phyloP scores from a whole-genome alignment of 306 rosid species.

The Dryas octopetala region DNA sequence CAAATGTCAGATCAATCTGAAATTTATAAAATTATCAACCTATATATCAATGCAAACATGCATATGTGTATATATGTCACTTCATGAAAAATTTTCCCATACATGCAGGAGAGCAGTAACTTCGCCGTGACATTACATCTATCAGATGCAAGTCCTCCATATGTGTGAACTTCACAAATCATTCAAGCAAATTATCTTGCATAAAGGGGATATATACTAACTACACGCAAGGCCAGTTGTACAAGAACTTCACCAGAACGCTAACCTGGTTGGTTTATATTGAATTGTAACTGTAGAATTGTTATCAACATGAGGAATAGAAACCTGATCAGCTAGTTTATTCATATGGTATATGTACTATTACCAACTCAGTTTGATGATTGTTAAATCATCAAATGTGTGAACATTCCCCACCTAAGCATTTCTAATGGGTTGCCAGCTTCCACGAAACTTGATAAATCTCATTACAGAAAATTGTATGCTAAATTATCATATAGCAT shows the following conservation, averaged over 20 bases:
- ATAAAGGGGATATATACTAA: background rate
- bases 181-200: background rate
- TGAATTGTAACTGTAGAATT: too few relatives aligned
- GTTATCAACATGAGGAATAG: background rate
- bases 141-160: background rate
- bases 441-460: background rate
- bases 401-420: background rate
- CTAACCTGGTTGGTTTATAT: background rate
- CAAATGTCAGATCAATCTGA: slow-evolving; percentile 6
- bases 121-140: background rate
- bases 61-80: background rate
- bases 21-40: background rate
- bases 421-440: background rate
- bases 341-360: background rate
- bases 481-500: background rate
- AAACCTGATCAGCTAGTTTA: background rate
- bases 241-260: slow-evolving; percentile 5
- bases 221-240: background rate
- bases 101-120: background rate
- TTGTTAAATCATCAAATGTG: background rate
- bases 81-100: background rate
- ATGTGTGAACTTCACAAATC: background rate
- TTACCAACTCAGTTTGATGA: background rate
- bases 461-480: background rate
- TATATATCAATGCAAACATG: background rate